A percentile compares a stretch with the other conserved stretches of the same genome.
These are phyloP conservation scores for Kodamaea neixiangensis DNA, from an alignment of 805 yeast genomes.

Conservation along the genomic window DNA sequence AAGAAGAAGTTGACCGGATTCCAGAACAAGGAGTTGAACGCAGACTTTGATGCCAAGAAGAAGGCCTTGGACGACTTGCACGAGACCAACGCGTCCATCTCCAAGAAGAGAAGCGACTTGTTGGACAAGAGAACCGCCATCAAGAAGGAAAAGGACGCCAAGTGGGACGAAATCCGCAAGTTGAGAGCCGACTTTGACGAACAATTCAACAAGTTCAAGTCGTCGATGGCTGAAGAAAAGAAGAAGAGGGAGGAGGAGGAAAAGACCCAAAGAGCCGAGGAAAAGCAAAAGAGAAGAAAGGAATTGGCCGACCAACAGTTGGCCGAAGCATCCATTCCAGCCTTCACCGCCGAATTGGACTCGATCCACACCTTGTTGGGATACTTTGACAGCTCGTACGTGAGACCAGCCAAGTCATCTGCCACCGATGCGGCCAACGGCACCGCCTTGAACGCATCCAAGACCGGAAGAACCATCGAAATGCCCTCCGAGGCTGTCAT, in stretches of 20 bases:
- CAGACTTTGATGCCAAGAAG: slow-evolving; percentile 67
- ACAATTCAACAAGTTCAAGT: slow-evolving; percentile 70
- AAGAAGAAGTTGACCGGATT: slow-evolving; percentile 63
- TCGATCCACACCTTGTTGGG: slow-evolving; percentile 71
- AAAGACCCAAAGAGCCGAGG: slow-evolving; percentile 52
- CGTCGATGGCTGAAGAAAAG: slow-evolving; percentile 66
- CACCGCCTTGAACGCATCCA: slow-evolving; percentile 19
- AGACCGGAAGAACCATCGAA: slow-evolving; percentile 51
- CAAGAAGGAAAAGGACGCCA: slow-evolving; percentile 66
- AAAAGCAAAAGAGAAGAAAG: slow-evolving; percentile 53
- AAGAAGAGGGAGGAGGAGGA: slow-evolving; percentile 70
- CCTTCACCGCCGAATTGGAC: slow-evolving; percentile 76
- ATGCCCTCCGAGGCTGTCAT: slow-evolving; percentile 65
- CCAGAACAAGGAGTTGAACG: slow-evolving; percentile 65
- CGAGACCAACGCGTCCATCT: slow-evolving; percentile 56
- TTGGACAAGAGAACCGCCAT: slow-evolving; percentile 66
- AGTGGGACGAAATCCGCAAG: slow-evolving; percentile 65
- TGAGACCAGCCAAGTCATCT: slow-evolving; percentile 49
- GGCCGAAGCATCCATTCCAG: slow-evolving; percentile 77
- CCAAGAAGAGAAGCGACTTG: slow-evolving; percentile 65
- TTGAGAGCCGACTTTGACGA: slow-evolving; percentile 74
- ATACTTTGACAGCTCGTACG: slow-evolving; percentile 78
- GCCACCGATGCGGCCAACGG: slow-evolving; percentile 21
- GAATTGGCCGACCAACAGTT: slow-evolving; percentile 65
- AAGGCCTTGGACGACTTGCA: slow-evolving; percentile 69